Conservation (phyloP, 208 protist genomes). For the Leishmania tarentolae region DNA sequence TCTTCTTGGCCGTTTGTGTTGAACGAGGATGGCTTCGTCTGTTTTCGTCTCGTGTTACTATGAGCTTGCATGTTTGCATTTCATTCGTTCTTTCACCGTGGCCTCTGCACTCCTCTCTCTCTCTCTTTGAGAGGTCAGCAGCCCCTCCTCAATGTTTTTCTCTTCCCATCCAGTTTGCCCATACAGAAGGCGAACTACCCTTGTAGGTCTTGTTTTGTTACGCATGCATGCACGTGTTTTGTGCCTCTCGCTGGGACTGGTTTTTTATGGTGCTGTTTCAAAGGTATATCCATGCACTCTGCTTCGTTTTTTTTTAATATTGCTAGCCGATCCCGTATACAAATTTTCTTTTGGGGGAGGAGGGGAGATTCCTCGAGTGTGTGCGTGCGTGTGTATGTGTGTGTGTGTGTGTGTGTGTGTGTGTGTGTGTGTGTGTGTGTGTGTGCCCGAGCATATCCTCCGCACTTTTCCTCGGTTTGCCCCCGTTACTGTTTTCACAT, state of each 20-base stretch:
- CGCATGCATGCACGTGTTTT: not conserved
- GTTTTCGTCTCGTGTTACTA: not conserved
- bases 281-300: not conserved
- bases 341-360: not conserved
- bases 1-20: not conserved
- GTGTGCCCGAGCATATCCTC: not conserved
- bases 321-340: not conserved
- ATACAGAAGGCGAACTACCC: not conserved
- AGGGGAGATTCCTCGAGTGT: not conserved
- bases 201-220: not conserved
- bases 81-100: not conserved
- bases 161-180: no score
- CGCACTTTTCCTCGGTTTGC: not conserved
- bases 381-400: not conserved
- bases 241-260: not conserved
- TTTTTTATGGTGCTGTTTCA: not conserved
- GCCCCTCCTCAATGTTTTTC: not conserved
- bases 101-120: not conserved
- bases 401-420: not conserved
- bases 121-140: not conserved
- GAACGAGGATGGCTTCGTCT: not conserved
- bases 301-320: not conserved
- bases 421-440: not conserved
- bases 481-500: not conserved
- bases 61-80: not conserved